Base-by-base conservation (phyloP, 148 eudicot species). In the Vaccinium vitisidaea region DNA sequence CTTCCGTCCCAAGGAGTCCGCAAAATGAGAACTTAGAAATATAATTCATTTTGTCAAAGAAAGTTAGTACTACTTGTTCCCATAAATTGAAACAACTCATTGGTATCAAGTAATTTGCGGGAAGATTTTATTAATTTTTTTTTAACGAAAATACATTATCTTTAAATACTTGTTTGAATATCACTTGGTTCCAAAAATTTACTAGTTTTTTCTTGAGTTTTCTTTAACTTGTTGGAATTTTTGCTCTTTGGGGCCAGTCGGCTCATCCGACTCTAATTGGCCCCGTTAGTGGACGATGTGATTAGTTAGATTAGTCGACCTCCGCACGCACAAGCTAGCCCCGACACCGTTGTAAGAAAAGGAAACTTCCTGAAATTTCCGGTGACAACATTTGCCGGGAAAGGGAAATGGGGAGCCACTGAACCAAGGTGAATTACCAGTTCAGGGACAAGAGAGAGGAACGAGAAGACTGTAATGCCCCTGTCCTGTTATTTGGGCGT, bases 121-220 rank as follows among this genome's bases (percentile, higher is more conserved):
- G 14, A 23, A 65, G 0, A 7, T 10, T n/a, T 65, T 65, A 50
- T 50, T 50, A 50, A 50, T 8, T 50, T 50, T 43, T 43, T 43
- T 43, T 43, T 43, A 5, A 43, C 46, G 46, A 43, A 43, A 43
- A 43, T 43, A 43, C 59, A 55, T 55, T 55, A 7, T 63, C 12
- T 63, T 63, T 63, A 21, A 8, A 8, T 23, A 10, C 30, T 65
- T 65, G 23, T 3, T 65, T 65, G 11, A 63, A 9, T 65, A 65
- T n/a, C 30, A 9, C 10, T 65, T 48, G 25, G 43, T 25, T 69
- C 36, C 7, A 19, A 23, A 25, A 16, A 32, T 48, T 6, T 46
- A 32, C 23, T n/a, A 65, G 59, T 30, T 81, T 55, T 82, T 69
- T 49, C n/a, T 50, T 81, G 75, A 81, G 39, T 77, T 43, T 27